Percentiles rank a stretch among this genome's conserved stretches.
These are phyloP conservation scores for Cryphonectria carpinicola DNA, from an alignment of 2,329 filamentous ascomycete genomes.

Conservation along the genomic window DNA sequence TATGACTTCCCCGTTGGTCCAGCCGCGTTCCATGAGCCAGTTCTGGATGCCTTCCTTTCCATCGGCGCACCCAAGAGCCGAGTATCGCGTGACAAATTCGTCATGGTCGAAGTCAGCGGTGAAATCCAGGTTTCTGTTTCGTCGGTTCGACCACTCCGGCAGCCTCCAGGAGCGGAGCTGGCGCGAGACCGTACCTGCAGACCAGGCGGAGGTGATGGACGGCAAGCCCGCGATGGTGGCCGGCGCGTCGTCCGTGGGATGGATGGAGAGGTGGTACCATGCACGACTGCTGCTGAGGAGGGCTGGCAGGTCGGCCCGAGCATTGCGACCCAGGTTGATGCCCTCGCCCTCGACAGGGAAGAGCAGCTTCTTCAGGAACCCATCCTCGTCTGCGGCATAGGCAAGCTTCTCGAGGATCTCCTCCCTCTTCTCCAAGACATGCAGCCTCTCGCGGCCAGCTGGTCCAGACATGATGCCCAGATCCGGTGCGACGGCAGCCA, in stretches of 20 bases:
- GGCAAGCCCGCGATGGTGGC: conserved; percentile 73
- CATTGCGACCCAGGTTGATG: conserved; percentile 77
- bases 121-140: conserved; percentile 90
- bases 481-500: conserved; percentile 76
- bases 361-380: conserved; percentile 80
- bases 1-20: conserved; percentile 97
- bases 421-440: conserved; percentile 80
- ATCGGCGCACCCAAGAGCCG: conserved; percentile 81
- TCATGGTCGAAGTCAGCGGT: conserved; percentile 95
- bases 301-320: conserved; percentile 76
- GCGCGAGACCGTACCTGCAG: conserved; percentile 86
- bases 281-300: conserved; percentile 82
- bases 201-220: conserved; percentile 83
- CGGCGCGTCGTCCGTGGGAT: conserved; percentile 87
- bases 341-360: conserved; percentile 79
- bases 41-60: conserved; percentile 91
- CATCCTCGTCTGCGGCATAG: conserved; percentile 77
- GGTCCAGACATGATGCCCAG: conserved; percentile 74
- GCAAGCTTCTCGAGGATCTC: conserved; percentile 84
- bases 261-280: conserved; percentile 92
- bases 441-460: conserved; percentile 72
- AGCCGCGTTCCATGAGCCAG: conserved; percentile 92
- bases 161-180: conserved; percentile 93
- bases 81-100: conserved; percentile 86
- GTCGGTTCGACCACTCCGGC: conserved; percentile 93